Base-by-base conservation (phyloP, 2,329 filamentous ascomycete genomes). In the Diaporthe citri region DNA sequence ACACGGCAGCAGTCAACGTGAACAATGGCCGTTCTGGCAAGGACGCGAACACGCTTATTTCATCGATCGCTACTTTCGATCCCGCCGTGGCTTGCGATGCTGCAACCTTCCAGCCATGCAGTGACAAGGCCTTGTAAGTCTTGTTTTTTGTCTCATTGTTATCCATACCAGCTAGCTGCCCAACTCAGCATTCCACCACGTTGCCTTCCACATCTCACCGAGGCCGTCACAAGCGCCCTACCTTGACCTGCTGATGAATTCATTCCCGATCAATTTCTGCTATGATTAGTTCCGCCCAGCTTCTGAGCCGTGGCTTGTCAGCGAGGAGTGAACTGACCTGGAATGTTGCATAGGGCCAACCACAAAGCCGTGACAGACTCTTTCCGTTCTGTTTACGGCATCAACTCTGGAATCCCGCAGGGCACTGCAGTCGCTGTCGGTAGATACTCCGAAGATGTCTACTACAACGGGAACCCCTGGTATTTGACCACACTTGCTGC, bases 391-490 rank as follows among this genome's bases (percentile, higher is more conserved):
- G 85, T 93, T 74, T 96, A 96, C 82, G 80, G 83, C 20, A 87
- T 96, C 84, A 97, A 97, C 85, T 86, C 85, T 6, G 93, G 91
- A 7, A 90, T 92, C 69, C 79, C 89, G 2, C 83, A 88, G 43
- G 91, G 92, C 28, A 83, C 84, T 22, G 93, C 93, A 10, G 87
- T 91, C 13, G 88, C 90, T 9, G 85, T 93, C 8, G 93, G 93
- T 59, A 87, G 93, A 75, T 95, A 95, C 80, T 84, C 91, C 0
- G 93, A 94, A 82, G 94, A 97, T 78, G 83, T 87, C 5, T 97
- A 96, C 83, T 93, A 92, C 82, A 90, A 90, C 76, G 94, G 94
- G 1, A 95, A 97, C 82, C 94, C 94, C 1, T 97, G 94, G 94
- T 94, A 95, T 79, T 87, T 96, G 17, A 89, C 89, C 79, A 96